Base-by-base conservation (phyloP, 2,329 filamentous ascomycete genomes). In the Neonectria ditissima region DNA sequence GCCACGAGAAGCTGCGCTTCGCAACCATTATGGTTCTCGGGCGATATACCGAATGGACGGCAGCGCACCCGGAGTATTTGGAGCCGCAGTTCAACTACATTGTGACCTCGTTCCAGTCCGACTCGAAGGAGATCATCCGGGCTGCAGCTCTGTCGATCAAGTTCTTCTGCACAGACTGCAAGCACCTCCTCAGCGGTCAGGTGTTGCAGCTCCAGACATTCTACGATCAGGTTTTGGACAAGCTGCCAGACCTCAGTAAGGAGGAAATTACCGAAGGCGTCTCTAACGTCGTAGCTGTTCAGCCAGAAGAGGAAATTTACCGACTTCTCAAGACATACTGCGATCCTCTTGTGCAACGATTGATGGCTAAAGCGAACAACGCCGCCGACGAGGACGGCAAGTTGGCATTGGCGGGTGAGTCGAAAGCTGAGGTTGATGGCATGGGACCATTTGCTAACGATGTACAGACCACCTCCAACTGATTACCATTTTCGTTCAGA, bases 11-110 rank as follows among this genome's bases (percentile, higher is more conserved):
- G 82, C 87, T 99, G n/a, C 93, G 94, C 8, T 99, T 99, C 80
- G 95, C 97, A 66, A 95, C 95, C 6, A 97, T 98, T 74, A 97
- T 99, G 94, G 94, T 97, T 3, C 87, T 99, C 22, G 96, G 94
- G 39, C 88, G 96, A 66, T 99, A 99, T 76, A 99, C 97, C 0
- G 95, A 98, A 78, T 99, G 96, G 96, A 99, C 97, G 0, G 89
- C 96, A 5, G 90, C 93, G 51, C 96, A 99, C 74, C 93, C 95
- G 0, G 93, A 97, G 62, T 97, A 95, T 48, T 84, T 99, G 9
- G 92, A 97, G 78, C 87, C 92, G 9, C 96, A 99, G 79, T 92
- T 99, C 76, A 94, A 93, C 74, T 99, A 97, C 80, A 97, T 99
- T 74, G 94, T 97, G 69, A 92, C 91, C 5, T 96, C 94, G 0